phyloP scores from a whole-genome alignment of 2,329 filamentous ascomycete genomes.

The Beauveria caledonica region DNA sequence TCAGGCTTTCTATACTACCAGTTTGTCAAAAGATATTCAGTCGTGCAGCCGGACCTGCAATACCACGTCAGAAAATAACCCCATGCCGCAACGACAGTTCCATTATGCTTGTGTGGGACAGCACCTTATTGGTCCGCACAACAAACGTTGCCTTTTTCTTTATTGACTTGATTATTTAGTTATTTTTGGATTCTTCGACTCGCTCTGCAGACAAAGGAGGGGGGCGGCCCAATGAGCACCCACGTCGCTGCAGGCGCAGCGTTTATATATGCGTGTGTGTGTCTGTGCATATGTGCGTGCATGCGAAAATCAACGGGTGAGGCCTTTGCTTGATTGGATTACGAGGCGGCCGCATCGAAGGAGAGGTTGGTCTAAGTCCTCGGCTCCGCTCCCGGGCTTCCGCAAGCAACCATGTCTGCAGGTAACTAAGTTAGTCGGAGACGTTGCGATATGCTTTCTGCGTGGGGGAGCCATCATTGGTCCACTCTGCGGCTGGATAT shows the following conservation, averaged over 20 bases:
- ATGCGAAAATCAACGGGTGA: background rate
- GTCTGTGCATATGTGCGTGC: background rate
- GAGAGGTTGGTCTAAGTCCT: background rate
- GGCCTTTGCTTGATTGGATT: background rate
- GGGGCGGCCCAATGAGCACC: background rate
- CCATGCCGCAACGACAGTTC: background rate
- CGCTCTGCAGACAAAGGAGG: background rate
- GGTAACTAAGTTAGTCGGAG: background rate
- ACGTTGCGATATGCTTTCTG: background rate
- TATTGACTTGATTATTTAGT: background rate
- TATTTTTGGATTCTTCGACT: too few relatives aligned
- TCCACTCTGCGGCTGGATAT: background rate
- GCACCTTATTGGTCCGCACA: background rate
- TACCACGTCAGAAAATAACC: background rate
- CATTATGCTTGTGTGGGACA: background rate
- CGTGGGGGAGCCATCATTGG: background rate
- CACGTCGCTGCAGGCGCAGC: background rate
- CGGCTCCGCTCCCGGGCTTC: slow-evolving; percentile 4
- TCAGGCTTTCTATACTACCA: too few relatives aligned
- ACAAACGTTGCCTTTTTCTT: background rate
- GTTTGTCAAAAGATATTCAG: background rate
- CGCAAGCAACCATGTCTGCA: background rate
- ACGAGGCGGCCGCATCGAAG: background rate
- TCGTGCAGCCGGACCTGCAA: background rate
- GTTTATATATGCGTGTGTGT: background rate